Percentiles rank a stretch among this genome's conserved stretches.
Evolutionary conservation across 2,329 filamentous ascomycete species (phyloP).

Genomic region (Penicillium capsulatum): DNA sequence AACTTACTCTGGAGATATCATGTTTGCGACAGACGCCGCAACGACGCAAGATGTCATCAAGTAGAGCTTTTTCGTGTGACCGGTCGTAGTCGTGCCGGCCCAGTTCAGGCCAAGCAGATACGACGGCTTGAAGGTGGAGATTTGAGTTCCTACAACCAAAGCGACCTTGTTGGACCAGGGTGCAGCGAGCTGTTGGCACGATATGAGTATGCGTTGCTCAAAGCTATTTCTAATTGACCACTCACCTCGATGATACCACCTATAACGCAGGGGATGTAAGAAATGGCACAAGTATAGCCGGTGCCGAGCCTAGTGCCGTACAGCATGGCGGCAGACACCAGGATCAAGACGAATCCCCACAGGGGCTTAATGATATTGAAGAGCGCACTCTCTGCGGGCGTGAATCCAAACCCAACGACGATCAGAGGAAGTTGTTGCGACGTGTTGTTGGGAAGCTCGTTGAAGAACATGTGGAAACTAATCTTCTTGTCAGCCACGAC

Average conservation of each 20-base stretch:
- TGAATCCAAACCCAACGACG: conserved; percentile 9
- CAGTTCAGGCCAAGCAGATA: conserved; percentile 27
- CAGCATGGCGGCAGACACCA: conserved; percentile 2
- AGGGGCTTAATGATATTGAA: conserved; percentile 9
- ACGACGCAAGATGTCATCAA: conserved; percentile 11
- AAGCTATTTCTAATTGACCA: not conserved
- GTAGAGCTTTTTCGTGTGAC: conserved; percentile 9
- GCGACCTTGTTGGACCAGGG: conserved; percentile 28
- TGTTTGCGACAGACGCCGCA: conserved; percentile 14
- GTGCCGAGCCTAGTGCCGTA: conserved; percentile 6
- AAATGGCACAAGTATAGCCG: conserved; percentile 8
- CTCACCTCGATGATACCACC: conserved; percentile 7
- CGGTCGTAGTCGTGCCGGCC: conserved; percentile 15
- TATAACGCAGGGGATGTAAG: conserved; percentile 7
- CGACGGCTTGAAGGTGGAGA: conserved; percentile 30
- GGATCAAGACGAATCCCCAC: conserved; percentile 6
- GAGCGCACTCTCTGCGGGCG: conserved; percentile 7
- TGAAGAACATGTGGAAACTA: conserved; percentile 11
- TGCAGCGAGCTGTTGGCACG: conserved; percentile 1
- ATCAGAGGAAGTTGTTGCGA: conserved; percentile 7
- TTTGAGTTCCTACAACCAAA: conserved; percentile 27
- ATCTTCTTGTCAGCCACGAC: too few relatives aligned
- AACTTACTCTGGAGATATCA: conserved; percentile 29
- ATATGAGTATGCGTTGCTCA: not conserved
- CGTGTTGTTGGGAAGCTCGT: conserved; percentile 9